These are phyloP conservation scores for Aurantiochytrium sp. DNA, from an alignment of 108 stramenopile genomes.

Conservation along the genomic window DNA sequence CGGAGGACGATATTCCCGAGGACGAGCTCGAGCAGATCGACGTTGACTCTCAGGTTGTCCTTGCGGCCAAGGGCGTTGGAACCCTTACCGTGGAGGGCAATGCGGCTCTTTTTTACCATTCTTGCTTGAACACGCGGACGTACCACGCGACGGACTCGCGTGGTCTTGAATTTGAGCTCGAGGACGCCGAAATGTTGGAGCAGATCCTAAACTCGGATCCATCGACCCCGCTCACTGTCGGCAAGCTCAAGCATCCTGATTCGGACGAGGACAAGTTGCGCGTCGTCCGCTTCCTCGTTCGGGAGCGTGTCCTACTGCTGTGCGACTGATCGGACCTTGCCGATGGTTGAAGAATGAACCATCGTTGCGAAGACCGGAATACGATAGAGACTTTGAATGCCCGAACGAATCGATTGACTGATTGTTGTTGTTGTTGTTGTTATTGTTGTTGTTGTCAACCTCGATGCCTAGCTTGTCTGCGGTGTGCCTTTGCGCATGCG, in stretches of 20 bases:
- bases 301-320: neutral
- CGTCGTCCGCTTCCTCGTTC: neutral
- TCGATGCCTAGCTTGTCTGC: too few species aligned
- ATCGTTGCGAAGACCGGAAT: too few species aligned
- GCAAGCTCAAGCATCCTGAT: slow-evolving; percentile 32
- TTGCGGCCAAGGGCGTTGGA: slow-evolving; percentile 76
- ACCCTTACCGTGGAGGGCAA: slow-evolving; percentile 79
- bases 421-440: too few species aligned
- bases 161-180: slow-evolving; percentile 92
- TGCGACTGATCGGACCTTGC: neutral
- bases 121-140: slow-evolving; percentile 75
- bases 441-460: too few species aligned
- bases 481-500: too few species aligned
- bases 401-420: too few species aligned
- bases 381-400: too few species aligned
- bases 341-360: too few species aligned
- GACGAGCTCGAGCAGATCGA: slow-evolving; percentile 39
- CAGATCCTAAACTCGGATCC: slow-evolving; percentile 67
- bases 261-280: slow-evolving; percentile 30
- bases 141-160: slow-evolving; percentile 74
- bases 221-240: slow-evolving; percentile 20
- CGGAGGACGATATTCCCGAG: neutral
- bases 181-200: slow-evolving; percentile 90
- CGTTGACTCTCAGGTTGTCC: slow-evolving; percentile 63
- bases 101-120: slow-evolving; percentile 88